Conservation (phyloP, 2,329 filamentous ascomycete species). For the Leptographium procerum region DNA sequence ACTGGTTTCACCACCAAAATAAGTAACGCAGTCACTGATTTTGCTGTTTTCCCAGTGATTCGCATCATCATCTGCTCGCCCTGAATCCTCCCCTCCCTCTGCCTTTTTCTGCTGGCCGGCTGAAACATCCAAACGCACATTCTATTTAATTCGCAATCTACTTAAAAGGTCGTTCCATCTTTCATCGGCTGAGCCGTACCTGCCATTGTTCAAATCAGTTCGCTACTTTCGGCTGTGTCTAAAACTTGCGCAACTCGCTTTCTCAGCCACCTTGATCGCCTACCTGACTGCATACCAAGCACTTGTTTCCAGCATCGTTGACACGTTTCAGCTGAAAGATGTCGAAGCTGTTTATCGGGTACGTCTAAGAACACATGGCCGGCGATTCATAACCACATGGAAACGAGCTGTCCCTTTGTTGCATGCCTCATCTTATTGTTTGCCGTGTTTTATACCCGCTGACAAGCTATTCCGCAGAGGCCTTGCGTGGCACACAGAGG, state of each 20-base stretch:
- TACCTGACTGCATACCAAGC: background rate
- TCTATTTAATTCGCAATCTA: background rate
- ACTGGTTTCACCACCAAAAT: background rate
- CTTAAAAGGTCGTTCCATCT: background rate
- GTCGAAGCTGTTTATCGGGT: conserved; percentile 96
- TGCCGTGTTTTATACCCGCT: conserved; percentile 3
- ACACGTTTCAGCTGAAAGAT: conserved; percentile 34
- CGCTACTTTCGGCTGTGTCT: background rate
- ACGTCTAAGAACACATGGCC: conserved; percentile 25
- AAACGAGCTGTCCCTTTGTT: background rate
- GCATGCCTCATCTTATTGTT: background rate
- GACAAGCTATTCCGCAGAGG: conserved; percentile 45
- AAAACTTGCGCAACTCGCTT: background rate
- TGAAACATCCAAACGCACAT: background rate
- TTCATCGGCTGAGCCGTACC: background rate
- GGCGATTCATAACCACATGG: too few relatives aligned
- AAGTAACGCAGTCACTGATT: background rate
- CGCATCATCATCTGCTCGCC: background rate
- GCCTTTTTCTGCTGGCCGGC: background rate
- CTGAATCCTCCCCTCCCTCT: background rate
- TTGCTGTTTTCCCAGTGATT: background rate
- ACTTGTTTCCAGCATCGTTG: background rate
- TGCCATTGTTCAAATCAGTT: background rate
- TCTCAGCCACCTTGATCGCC: background rate
- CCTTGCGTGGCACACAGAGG: conserved; percentile 97